phyloP scores from a whole-genome alignment of 495 filamentous ascomycete genomes.

The Ramalina intermedia region DNA sequence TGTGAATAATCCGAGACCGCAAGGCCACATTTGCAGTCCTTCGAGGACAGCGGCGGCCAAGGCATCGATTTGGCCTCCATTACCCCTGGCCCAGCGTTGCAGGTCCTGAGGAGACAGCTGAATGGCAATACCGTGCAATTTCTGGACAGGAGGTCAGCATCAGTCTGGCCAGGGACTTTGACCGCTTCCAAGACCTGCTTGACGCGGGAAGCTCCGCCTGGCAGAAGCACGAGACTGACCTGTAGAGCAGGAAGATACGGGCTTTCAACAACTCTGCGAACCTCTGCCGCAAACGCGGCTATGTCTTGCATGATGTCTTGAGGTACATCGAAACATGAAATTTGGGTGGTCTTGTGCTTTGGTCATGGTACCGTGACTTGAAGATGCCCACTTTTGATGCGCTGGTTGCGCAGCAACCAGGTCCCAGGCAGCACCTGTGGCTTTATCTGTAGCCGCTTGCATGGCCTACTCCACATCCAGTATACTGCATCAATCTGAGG shows the following conservation, averaged over 20 bases:
- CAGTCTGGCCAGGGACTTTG: background rate
- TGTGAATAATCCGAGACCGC: constrained; percentile 25
- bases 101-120: constrained; percentile 11
- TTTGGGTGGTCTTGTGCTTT: constrained; percentile 27
- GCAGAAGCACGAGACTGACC: background rate
- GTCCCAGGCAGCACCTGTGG: background rate
- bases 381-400: background rate
- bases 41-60: constrained; percentile 31
- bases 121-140: constrained; percentile 23
- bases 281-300: constrained; percentile 1
- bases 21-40: constrained; percentile 26
- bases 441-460: too few relatives aligned
- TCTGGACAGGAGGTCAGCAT: constrained; percentile 16
- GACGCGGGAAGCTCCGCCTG: background rate
- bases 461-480: constrained; percentile 19
- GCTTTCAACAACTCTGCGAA: constrained; percentile 7
- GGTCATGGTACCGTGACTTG: constrained; percentile 7
- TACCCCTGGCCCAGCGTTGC: constrained; percentile 27
- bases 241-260: constrained; percentile 8
- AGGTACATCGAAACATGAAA: constrained; percentile 19
- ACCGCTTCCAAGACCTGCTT: background rate
- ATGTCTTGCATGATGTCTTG: background rate
- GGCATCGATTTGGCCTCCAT: constrained; percentile 31
- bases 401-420: constrained; percentile 1
- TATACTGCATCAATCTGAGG: too few relatives aligned